A percentile compares a stretch with the other conserved stretches of the same genome.
Conservation (phyloP, 2,329 filamentous ascomycete species). For the Hymenoscyphus scutula region DNA sequence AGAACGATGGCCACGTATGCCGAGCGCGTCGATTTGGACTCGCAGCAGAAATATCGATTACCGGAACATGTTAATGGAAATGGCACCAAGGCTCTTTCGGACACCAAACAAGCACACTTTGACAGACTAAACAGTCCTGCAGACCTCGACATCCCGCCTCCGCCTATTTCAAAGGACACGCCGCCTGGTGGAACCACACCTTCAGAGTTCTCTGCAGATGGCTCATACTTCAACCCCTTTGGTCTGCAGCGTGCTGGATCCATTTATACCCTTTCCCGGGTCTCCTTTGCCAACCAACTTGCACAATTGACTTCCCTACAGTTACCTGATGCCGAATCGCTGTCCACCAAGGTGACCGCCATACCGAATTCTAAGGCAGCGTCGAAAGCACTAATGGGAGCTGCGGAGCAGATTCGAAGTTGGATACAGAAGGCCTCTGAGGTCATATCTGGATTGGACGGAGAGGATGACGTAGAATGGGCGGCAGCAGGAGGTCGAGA, state of each 20-base stretch:
- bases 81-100: constrained; percentile 60
- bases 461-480: constrained; percentile 98
- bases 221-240: constrained; percentile 62
- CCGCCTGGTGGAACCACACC: constrained; percentile 42
- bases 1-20: constrained; percentile 31
- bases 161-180: constrained; percentile 53
- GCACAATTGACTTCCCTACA: constrained; percentile 88
- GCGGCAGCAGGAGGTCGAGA: constrained; percentile 83
- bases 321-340: constrained; percentile 78
- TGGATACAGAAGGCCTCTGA: constrained; percentile 94
- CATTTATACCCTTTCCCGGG: constrained; percentile 88
- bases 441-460: constrained; percentile 83
- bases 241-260: constrained; percentile 72
- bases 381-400: constrained; percentile 76
- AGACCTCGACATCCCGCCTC: constrained; percentile 40
- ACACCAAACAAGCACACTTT: constrained; percentile 57
- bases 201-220: constrained; percentile 31
- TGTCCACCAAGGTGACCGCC: constrained; percentile 79
- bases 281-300: constrained; percentile 90
- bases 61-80: constrained; percentile 69
- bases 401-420: constrained; percentile 85
- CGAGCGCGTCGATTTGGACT: constrained; percentile 59
- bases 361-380: constrained; percentile 85
- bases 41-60: constrained; percentile 68
- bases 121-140: constrained; percentile 43